These are phyloP conservation scores for Cyberlindnera mississippiensis DNA, from an alignment of 805 yeast species.

Conservation along the genomic window DNA sequence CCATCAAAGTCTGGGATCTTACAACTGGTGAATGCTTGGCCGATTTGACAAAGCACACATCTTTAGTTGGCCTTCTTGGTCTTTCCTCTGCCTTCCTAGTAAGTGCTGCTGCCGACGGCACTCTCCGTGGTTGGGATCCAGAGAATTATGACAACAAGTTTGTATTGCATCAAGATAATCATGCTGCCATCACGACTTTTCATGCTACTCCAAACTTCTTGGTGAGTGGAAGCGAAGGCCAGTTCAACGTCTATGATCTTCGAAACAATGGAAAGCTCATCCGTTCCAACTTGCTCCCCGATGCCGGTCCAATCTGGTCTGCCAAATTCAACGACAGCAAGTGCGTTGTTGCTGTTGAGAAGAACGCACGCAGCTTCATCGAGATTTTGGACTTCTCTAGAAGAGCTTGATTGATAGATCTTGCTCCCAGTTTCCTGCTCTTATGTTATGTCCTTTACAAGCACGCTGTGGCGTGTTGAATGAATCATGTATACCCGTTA, in stretches of 20 bases:
- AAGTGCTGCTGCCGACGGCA: constrained; percentile 94
- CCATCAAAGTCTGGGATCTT: constrained; percentile 87
- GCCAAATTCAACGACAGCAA: constrained; percentile 80
- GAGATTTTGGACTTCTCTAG: constrained; percentile 79
- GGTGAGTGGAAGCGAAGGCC: constrained; percentile 85
- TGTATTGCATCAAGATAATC: constrained; percentile 70
- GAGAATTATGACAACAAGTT: constrained; percentile 60
- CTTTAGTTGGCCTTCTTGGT: constrained; percentile 83
- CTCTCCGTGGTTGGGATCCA: constrained; percentile 92
- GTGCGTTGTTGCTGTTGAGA: constrained; percentile 89
- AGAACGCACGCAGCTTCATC: constrained; percentile 64
- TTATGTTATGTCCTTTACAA: neutral
- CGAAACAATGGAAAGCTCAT: constrained; percentile 65
- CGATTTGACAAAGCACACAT: constrained; percentile 81
- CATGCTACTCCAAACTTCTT: constrained; percentile 81
- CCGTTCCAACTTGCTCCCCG: constrained; percentile 63
- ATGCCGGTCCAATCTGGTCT: constrained; percentile 92
- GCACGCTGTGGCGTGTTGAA: neutral
- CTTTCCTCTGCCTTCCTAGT: constrained; percentile 73
- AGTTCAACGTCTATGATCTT: constrained; percentile 85
- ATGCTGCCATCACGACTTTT: constrained; percentile 89
- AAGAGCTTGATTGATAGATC: constrained; percentile 10
- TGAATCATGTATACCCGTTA: neutral
- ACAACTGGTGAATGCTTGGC: constrained; percentile 66
- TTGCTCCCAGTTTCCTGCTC: neutral